Evolutionary conservation across 2,329 filamentous ascomycete genomes (phyloP), one percentile per base, ranked within the genome.

Genomic region (Diaporthe citrichinensis): DNA sequence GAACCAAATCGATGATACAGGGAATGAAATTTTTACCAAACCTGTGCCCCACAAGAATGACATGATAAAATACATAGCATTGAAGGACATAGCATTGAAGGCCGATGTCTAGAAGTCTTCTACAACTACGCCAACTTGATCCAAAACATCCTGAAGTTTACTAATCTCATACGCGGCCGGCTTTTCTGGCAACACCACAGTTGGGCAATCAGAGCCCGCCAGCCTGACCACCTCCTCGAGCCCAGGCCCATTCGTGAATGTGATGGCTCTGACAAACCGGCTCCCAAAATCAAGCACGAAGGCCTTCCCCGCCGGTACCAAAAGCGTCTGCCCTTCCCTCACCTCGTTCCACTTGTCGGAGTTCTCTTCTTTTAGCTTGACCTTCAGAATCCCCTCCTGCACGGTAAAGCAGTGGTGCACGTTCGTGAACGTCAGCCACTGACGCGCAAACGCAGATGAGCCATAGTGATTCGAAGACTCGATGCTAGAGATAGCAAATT

Each of bases 361-460:
- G 57, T 77, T 75, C 7, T 80, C 79, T 1, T 80, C 84, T 74
- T 83, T 81, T 39, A 90, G 73, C 49, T 79, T 81, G 6, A 90
- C 84, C 23, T 80, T 81, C 6, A 90, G 78, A 0, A 83, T 77
- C 0, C 89, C 89, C 75, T 90, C 88, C 57, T 84, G 81, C 0
- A 90, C 84, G 72, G 83, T 85, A 62, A 91, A 83, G 71, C 88
- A 89, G 79, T 91, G 90, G 77, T 90, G 89, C 1, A 88, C 87
- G 0, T 80, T 80, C 0, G 80, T 72, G 76, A 91, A 91, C 0
- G 81, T 84, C 41, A 90, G 74, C 74, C 80, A 84, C 34, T 80
- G 79, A 10, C 25, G 68, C 0, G 78, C 79, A 4, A 88, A 83
- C 0, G 85, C 74, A 7, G 84, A 83, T 14, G 78, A 75, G 0